Percentiles rank a stretch among this genome's conserved stretches.
phyloP scores from a whole-genome alignment of 2,329 filamentous ascomycete species.

The Claviceps sp. region DNA sequence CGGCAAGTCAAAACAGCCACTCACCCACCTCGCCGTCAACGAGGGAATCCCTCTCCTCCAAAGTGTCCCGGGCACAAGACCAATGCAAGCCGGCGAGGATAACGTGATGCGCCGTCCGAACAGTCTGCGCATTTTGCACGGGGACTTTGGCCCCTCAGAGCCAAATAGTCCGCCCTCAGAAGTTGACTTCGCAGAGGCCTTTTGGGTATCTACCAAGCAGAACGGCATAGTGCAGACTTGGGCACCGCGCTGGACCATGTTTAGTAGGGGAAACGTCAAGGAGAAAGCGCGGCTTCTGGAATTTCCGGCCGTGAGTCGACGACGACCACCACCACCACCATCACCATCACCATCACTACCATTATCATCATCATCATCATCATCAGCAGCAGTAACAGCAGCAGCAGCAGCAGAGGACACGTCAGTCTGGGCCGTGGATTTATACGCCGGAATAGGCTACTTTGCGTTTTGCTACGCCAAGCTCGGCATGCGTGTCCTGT shows the following conservation, averaged over 20 bases:
- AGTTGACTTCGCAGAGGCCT: conserved; percentile 48
- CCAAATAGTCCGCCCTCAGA: conserved; percentile 17
- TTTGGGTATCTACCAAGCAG: conserved; percentile 71
- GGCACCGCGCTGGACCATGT: conserved; percentile 89
- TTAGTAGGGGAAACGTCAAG: conserved; percentile 76
- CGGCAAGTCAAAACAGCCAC: conserved; percentile 17
- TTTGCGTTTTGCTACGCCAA: conserved; percentile 75
- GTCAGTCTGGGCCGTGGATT: conserved; percentile 49
- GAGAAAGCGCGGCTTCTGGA: conserved; percentile 69
- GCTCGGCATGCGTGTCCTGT: conserved; percentile 59
- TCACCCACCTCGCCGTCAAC: conserved; percentile 48
- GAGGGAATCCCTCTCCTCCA: conserved; percentile 44
- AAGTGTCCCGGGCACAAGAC: conserved; percentile 4
- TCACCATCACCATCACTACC: too few relatives aligned
- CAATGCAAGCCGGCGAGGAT: conserved; percentile 20
- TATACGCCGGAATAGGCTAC: conserved; percentile 91
- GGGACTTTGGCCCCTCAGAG: conserved; percentile 53
- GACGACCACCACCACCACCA: too few relatives aligned
- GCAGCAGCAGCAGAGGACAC: conserved; percentile 5
- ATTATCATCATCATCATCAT: too few relatives aligned
- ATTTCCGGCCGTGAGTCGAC: conserved; percentile 19
- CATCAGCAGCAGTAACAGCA: neutral
- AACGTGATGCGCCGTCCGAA: conserved; percentile 65
- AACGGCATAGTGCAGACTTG: conserved; percentile 73
- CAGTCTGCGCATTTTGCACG: conserved; percentile 55